These are phyloP conservation scores for Orbilia oligospora DNA, from an alignment of 2,329 filamentous ascomycete genomes.

Conservation along the genomic window DNA sequence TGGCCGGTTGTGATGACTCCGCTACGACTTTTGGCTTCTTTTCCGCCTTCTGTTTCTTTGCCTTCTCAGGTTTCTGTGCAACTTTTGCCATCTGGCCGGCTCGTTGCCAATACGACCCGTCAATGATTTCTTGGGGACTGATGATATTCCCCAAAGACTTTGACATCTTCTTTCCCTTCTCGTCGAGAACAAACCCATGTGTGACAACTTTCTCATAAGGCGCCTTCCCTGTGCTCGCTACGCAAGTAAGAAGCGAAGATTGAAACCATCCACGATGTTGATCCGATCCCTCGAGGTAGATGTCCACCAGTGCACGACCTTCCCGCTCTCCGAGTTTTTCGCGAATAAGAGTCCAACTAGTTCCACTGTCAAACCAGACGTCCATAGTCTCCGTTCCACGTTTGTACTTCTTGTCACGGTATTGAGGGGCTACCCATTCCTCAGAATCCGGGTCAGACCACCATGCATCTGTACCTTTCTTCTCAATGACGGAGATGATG, in stretches of 20 bases:
- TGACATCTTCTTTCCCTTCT: conserved; percentile 96
- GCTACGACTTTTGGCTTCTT: conserved; percentile 65
- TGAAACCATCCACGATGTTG: conserved; percentile 99
- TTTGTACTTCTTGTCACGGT: conserved; percentile 72
- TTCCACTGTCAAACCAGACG: conserved; percentile 99
- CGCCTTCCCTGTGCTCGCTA: conserved; percentile 75
- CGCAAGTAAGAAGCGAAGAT: conserved; percentile 89
- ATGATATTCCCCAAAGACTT: conserved; percentile 95
- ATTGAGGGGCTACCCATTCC: conserved; percentile 73
- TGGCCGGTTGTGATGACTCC: conserved; percentile 65
- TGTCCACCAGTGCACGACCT: conserved; percentile 76
- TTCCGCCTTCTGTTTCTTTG: conserved; percentile 66
- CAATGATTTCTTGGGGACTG: conserved; percentile 84
- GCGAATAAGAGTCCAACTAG: conserved; percentile 79
- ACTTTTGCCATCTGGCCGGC: conserved; percentile 72
- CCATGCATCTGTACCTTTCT: conserved; percentile 91
- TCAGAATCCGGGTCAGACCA: conserved; percentile 87
- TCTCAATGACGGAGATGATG: conserved; percentile 82
- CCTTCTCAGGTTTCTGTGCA: conserved; percentile 67
- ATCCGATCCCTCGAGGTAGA: conserved; percentile 94
- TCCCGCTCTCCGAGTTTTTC: conserved; percentile 66
- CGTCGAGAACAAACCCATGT: conserved; percentile 93
- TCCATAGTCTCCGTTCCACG: conserved; percentile 97
- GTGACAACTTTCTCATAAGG: conserved; percentile 94
- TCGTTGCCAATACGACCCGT: conserved; percentile 79